A percentile compares a stretch with the other conserved stretches of the same genome.
Evolutionary conservation across 1,284 basidiomycete species (phyloP).

Genomic region (Vanrija pseudolonga): DNA sequence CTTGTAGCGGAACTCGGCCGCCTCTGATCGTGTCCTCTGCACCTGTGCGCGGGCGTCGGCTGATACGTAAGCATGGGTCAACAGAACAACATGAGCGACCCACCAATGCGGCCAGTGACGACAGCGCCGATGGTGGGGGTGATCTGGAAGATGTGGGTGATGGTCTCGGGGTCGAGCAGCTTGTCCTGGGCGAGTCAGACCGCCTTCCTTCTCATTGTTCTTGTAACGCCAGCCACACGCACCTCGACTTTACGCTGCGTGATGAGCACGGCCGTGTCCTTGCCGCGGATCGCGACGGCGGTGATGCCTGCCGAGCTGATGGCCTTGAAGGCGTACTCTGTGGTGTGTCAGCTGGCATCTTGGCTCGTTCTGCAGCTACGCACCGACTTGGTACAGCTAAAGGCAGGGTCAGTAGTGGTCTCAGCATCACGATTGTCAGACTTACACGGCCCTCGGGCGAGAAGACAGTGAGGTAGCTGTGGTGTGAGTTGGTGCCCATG

Average conservation of each 20-base stretch:
- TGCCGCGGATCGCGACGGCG: slow-evolving; percentile 85
- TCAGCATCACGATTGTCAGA: slow-evolving; percentile 1
- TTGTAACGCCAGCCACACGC: slow-evolving; percentile 27
- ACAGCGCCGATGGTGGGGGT: slow-evolving; percentile 97
- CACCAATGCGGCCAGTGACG: slow-evolving; percentile 92
- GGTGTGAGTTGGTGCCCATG: slow-evolving; percentile 9
- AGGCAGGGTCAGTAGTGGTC: slow-evolving; percentile 4
- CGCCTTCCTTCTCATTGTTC: no score
- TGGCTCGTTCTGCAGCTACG: slow-evolving; percentile 44
- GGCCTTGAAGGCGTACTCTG: slow-evolving; percentile 99
- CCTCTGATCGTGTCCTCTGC: slow-evolving; percentile 79
- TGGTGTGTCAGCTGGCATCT: not conserved
- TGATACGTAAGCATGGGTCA: slow-evolving; percentile 38
- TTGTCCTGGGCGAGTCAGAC: slow-evolving; percentile 68
- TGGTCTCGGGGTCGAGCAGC: slow-evolving; percentile 87
- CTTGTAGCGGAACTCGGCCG: slow-evolving; percentile 93
- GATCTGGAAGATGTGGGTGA: slow-evolving; percentile 95
- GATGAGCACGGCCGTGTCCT: slow-evolving; percentile 90
- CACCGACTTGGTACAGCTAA: slow-evolving; percentile 85
- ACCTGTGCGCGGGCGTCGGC: slow-evolving; percentile 94
- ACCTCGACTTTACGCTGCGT: slow-evolving; percentile 99
- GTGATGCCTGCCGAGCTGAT: slow-evolving; percentile 96
- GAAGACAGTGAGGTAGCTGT: slow-evolving; percentile 53
- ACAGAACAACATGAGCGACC: slow-evolving; percentile 20
- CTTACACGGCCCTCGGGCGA: slow-evolving; percentile 52